Conservation (phyloP, 2,329 filamentous ascomycete genomes). For the Colletotrichum brevisporum region DNA sequence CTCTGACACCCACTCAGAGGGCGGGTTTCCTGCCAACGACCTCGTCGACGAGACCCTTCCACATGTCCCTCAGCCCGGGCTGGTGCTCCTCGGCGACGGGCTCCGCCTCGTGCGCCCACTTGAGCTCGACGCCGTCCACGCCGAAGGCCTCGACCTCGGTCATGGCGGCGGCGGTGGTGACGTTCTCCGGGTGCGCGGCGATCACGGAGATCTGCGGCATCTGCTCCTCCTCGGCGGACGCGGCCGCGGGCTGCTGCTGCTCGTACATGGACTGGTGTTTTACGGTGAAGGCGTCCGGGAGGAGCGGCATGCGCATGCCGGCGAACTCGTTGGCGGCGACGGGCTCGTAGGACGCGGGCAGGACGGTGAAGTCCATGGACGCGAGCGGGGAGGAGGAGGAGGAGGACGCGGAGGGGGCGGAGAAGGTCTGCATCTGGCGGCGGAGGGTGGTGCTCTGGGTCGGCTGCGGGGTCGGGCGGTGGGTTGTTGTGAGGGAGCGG, state of each 20-base stretch:
- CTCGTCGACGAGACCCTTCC: constrained; percentile 70
- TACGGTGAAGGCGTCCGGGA: constrained; percentile 70
- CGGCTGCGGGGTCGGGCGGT: constrained; percentile 62
- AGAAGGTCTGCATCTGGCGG: constrained; percentile 76
- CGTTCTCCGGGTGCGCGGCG: constrained; percentile 68
- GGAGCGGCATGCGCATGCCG: constrained; percentile 69
- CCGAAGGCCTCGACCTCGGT: constrained; percentile 72
- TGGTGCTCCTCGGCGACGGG: constrained; percentile 47
- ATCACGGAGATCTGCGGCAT: constrained; percentile 67
- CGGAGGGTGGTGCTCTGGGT: constrained; percentile 51
- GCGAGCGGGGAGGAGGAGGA: constrained; percentile 49
- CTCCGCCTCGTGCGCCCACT: constrained; percentile 61
- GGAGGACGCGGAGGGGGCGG: constrained; percentile 61
- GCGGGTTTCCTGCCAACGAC: constrained; percentile 46
- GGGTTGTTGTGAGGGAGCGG: constrained; percentile 61
- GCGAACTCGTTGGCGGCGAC: constrained; percentile 50
- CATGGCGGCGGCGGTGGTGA: constrained; percentile 65
- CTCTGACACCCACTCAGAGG: neutral
- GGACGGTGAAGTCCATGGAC: constrained; percentile 67
- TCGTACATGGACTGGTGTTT: constrained; percentile 57
- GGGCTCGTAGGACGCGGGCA: constrained; percentile 61
- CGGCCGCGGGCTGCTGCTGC: too few relatives aligned
- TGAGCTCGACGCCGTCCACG: constrained; percentile 69
- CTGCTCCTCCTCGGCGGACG: constrained; percentile 46
- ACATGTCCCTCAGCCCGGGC: constrained; percentile 65